These are phyloP conservation scores for Hebeloma cylindrosporum DNA, from an alignment of 768 basidiomycete species.

Conservation along the genomic window DNA sequence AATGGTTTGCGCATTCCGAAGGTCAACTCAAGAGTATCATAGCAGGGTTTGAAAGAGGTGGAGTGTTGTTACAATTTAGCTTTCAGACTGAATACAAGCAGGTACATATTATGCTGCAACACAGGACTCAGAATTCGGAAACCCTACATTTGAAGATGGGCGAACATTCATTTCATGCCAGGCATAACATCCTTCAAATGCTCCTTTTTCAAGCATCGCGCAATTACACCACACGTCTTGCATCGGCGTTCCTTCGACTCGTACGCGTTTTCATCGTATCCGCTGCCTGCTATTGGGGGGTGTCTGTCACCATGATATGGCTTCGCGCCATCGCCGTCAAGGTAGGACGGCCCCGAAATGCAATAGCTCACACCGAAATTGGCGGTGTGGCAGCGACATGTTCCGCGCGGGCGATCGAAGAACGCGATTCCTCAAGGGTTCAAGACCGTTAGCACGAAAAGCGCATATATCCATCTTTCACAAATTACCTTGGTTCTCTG, in stretches of 20 bases:
- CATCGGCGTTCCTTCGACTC: not conserved
- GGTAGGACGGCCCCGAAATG: not conserved
- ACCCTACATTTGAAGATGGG: no score
- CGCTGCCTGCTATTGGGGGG: not conserved
- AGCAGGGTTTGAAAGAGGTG: no score
- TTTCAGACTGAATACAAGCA: no score
- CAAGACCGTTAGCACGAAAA: no score
- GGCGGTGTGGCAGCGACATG: slow-evolving; percentile 1
- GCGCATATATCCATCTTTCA: no score
- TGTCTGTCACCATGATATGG: slow-evolving; percentile 6
- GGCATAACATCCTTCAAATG: slow-evolving; percentile 4
- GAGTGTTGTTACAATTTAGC: no score
- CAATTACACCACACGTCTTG: not conserved
- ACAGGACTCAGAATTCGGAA: no score
- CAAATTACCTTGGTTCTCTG: not conserved
- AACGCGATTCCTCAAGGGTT: not conserved
- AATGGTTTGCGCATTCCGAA: no score
- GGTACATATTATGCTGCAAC: no score
- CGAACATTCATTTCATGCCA: no score
- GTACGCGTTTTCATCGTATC: not conserved
- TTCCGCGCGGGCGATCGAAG: not conserved
- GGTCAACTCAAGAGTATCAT: no score
- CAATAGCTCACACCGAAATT: slow-evolving; percentile 3
- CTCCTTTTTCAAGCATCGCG: slow-evolving; percentile 5
- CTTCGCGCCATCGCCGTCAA: slow-evolving; percentile 5